Evolutionary conservation across 2,329 filamentous ascomycete genomes (phyloP), one percentile per base, ranked within the genome.

Genomic region (Trichoderma sp.): DNA sequence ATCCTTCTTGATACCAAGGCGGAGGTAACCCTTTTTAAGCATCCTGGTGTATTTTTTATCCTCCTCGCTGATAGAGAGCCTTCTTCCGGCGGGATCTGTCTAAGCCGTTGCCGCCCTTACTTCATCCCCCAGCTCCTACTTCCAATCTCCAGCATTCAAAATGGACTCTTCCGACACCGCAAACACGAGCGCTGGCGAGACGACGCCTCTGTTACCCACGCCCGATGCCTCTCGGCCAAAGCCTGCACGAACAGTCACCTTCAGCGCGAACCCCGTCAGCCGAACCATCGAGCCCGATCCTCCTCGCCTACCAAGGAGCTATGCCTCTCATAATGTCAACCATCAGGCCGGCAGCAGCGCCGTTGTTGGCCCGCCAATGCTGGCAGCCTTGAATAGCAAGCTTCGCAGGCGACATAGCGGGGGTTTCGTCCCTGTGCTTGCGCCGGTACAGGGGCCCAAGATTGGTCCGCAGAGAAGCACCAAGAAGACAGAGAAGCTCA

Each of bases 401-500:
- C 86, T 98, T 61, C 91, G 93, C 70, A 87, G 95, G 77, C 89
- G 95, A 75, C 96, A 97, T 78, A 97, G 93, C 81, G 91, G 94
- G 77, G 91, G 93, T 21, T 82, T 80, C 24, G 80, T 83, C 2
- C 79, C 81, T 47, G 79, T 82, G 43, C 76, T 81, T 47, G 76
- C 60, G 26, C n/a, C 57, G 7, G 24, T 79, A 30, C 77, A 82
- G 43, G 79, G 82, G 8, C 82, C 88, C 67, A 98, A 98, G 83
- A 94, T 98, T 72, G 96, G 96, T 2, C 95, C 96, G 0, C 96
- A 99, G 81, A 87, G 96, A 81, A 98, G 94, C 71, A 97, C 95
- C 28, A 97, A 97, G 82, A 98, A 93, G 75, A 94, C 94, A 2
- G 94, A 98, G 84, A 99, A 99, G 84, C 87, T 99, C 73, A 99